Conservation (phyloP, 106 monocot genomes). For the Platanthera guangdongensis region DNA sequence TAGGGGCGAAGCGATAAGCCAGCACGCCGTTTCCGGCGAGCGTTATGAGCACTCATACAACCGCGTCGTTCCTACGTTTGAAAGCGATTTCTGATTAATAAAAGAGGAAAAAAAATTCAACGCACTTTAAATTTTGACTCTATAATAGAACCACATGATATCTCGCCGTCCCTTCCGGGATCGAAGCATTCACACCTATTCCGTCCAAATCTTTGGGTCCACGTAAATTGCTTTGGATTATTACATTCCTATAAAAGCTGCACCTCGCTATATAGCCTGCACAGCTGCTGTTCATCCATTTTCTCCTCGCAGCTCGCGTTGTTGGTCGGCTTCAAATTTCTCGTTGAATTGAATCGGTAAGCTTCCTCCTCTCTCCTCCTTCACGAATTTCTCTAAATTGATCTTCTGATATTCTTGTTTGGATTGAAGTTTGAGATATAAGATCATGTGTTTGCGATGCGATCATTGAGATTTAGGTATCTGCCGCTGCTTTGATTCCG, state of each 20-base stretch:
- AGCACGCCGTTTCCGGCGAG: background rate
- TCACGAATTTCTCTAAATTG: background rate
- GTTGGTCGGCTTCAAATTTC: background rate
- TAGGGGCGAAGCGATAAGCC: background rate
- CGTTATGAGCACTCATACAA: background rate
- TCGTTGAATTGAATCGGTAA: background rate
- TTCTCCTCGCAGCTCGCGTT: background rate
- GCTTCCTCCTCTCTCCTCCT: background rate
- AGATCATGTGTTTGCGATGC: background rate
- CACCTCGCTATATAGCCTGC: background rate
- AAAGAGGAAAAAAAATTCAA: background rate
- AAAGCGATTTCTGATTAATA: background rate
- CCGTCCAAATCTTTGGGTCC: background rate
- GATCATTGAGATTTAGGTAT: background rate
- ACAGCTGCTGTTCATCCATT: background rate
- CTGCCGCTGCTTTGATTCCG: background rate
- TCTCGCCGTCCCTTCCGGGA: background rate
- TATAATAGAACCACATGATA: background rate
- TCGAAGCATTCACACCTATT: background rate
- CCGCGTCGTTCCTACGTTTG: background rate
- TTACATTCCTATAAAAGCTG: background rate
- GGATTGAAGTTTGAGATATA: background rate
- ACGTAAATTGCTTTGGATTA: background rate
- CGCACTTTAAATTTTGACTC: background rate
- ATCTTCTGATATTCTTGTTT: background rate